Percentiles rank a stretch among this genome's conserved stretches.
Evolutionary conservation across 2,329 filamentous ascomycete genomes (phyloP).

Genomic region (Tolypocladium sp.): DNA sequence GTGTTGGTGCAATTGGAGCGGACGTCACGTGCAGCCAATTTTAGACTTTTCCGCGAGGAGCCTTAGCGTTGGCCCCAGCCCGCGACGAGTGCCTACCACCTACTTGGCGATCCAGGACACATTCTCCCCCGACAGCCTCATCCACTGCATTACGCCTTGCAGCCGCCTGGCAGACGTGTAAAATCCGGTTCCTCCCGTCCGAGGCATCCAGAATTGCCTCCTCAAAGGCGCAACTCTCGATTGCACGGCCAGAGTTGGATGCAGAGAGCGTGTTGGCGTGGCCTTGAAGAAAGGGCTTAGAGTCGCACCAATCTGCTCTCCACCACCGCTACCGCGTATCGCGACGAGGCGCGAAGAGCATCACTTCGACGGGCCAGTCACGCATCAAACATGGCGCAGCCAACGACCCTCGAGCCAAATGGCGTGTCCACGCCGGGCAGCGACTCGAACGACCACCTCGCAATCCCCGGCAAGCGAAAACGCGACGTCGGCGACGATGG

Average conservation of each 20-base stretch:
- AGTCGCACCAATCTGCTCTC: slow-evolving; percentile 28
- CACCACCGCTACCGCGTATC: slow-evolving; percentile 26
- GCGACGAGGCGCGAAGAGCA: slow-evolving; percentile 26
- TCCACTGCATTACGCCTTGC: slow-evolving; percentile 17
- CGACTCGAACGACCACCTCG: slow-evolving; percentile 18
- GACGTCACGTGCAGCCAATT: slow-evolving; percentile 21
- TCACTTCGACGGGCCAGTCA: slow-evolving; percentile 10
- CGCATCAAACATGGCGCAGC: slow-evolving; percentile 30
- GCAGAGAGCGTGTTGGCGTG: slow-evolving; percentile 19
- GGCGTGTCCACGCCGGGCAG: slow-evolving; percentile 28
- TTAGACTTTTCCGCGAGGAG: slow-evolving; percentile 19
- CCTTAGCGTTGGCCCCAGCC: slow-evolving; percentile 17
- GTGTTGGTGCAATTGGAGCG: not conserved
- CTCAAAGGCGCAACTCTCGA: slow-evolving; percentile 12
- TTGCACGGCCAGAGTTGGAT: slow-evolving; percentile 22
- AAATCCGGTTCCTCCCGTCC: not conserved
- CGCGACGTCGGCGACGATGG: slow-evolving; percentile 40
- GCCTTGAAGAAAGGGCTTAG: slow-evolving; percentile 27
- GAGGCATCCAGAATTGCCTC: slow-evolving; percentile 4
- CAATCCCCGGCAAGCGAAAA: slow-evolving; percentile 45
- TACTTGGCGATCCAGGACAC: slow-evolving; percentile 26
- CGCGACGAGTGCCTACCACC: slow-evolving; percentile 14
- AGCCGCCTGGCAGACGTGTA: slow-evolving; percentile 11
- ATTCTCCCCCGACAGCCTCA: slow-evolving; percentile 24
- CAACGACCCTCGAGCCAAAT: slow-evolving; percentile 28